Conservation (phyloP, 2,329 filamentous ascomycete species). For the Curvularia verruculosa region DNA sequence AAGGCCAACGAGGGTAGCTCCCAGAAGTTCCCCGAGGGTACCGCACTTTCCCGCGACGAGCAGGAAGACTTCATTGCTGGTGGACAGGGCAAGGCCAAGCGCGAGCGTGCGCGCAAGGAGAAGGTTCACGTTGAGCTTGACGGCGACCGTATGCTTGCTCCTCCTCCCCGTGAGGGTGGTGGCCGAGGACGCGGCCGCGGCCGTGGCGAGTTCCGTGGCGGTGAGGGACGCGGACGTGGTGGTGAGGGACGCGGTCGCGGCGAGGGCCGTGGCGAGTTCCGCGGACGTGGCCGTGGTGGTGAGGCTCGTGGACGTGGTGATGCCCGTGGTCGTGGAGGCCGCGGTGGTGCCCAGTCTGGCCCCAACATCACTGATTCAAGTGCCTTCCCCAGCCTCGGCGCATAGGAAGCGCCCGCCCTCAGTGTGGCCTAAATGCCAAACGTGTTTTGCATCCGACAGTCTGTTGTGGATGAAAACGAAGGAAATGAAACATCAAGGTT, state of each 20-base stretch:
- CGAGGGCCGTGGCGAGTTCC: slow-evolving; percentile 56
- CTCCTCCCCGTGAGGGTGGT: slow-evolving; percentile 60
- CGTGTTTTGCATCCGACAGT: slow-evolving; percentile 20
- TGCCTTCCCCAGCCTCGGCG: slow-evolving; percentile 61
- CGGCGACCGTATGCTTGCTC: slow-evolving; percentile 62
- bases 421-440: slow-evolving; percentile 22
- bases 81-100: slow-evolving; percentile 74
- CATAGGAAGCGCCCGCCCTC: slow-evolving; percentile 41
- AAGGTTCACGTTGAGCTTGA: slow-evolving; percentile 91
- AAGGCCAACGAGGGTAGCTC: slow-evolving; percentile 91
- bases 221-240: slow-evolving; percentile 60
- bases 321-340: slow-evolving; percentile 58
- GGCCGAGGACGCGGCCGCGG: slow-evolving; percentile 58
- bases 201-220: slow-evolving; percentile 62
- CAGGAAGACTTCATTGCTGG: slow-evolving; percentile 78
- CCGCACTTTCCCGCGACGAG: slow-evolving; percentile 63
- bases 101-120: slow-evolving; percentile 88
- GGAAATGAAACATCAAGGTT: slow-evolving; percentile 27
- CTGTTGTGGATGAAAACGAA: slow-evolving; percentile 23
- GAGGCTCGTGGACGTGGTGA: slow-evolving; percentile 55
- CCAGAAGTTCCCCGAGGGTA: slow-evolving; percentile 93
- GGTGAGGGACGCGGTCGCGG: slow-evolving; percentile 56
- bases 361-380: slow-evolving; percentile 58
- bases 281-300: slow-evolving; percentile 54
- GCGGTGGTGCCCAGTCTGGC: slow-evolving; percentile 46